Evolutionary conservation across 1,284 basidiomycete genomes (phyloP).

Genomic region (Puccinia brachypodii): DNA sequence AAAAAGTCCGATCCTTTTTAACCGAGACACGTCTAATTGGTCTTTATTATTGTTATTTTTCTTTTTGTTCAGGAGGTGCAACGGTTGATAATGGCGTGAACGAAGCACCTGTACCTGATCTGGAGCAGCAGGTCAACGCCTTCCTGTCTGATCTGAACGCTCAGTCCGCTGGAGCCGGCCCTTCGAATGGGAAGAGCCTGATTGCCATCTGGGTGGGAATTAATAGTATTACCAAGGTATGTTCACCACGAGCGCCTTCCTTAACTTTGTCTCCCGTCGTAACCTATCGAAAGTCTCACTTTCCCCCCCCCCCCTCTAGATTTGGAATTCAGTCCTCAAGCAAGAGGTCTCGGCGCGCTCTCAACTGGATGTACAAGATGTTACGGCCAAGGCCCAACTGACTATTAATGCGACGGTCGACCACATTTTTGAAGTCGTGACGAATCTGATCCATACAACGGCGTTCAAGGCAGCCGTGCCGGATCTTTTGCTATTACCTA

Average conservation of each 20-base stretch:
- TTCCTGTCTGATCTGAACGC: constrained; percentile 33
- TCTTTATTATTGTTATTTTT: background rate
- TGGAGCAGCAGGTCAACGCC: constrained; percentile 29
- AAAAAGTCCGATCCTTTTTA: background rate
- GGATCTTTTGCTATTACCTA: constrained; percentile 39
- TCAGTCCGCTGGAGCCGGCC: constrained; percentile 37
- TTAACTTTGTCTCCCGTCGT: background rate
- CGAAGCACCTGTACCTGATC: constrained; percentile 32
- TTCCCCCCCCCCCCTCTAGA: background rate
- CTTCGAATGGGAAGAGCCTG: constrained; percentile 31
- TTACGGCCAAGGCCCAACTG: background rate
- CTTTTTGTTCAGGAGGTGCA: constrained; percentile 14
- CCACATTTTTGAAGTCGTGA: constrained; percentile 26
- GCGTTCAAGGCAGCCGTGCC: constrained; percentile 21
- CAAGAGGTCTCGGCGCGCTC: constrained; percentile 12
- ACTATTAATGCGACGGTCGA: constrained; percentile 36
- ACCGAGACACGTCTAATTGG: background rate
- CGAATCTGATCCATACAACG: constrained; percentile 16
- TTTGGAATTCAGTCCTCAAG: constrained; percentile 34
- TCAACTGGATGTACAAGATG: constrained; percentile 11
- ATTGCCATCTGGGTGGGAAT: constrained; percentile 39
- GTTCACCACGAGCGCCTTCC: no score
- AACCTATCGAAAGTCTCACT: background rate
- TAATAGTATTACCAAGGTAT: constrained; percentile 37
- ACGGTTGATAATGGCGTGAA: constrained; percentile 34